Evolutionary conservation across 768 basidiomycete genomes (phyloP).

Genomic region (Boletales sp.): DNA sequence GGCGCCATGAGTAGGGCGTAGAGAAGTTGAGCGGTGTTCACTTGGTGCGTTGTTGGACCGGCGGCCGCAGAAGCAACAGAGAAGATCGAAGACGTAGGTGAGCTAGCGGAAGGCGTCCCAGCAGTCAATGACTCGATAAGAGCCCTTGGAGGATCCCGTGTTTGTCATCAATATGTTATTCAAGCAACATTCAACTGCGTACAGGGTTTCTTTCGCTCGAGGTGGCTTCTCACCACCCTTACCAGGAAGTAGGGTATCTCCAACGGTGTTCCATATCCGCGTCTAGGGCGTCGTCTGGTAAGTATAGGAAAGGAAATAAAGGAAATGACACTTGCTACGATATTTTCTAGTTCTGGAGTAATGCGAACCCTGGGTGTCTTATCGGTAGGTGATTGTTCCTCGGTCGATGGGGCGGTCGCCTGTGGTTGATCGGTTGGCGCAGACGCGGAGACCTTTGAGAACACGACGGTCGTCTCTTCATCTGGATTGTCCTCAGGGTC

Average conservation of each 20-base stretch:
- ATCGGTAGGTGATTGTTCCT: conserved; percentile 7
- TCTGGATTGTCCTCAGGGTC: conserved; percentile 16
- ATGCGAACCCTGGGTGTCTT: conserved; percentile 41
- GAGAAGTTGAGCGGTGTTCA: conserved; percentile 67
- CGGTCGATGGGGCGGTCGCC: neutral
- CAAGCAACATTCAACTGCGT: conserved; percentile 17
- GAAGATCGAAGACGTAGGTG: conserved; percentile 58
- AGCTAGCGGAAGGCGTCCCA: conserved; percentile 48
- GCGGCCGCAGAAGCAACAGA: conserved; percentile 35
- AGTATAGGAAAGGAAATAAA: neutral
- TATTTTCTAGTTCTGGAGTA: conserved; percentile 62
- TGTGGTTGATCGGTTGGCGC: neutral
- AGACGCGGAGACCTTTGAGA: conserved; percentile 16
- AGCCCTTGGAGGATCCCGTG: conserved; percentile 33
- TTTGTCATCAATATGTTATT: neutral
- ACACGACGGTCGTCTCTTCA: conserved; percentile 31
- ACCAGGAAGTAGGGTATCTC: conserved; percentile 61
- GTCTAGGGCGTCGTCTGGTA: conserved; percentile 34
- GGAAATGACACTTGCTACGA: conserved; percentile 44
- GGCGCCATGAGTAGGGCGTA: conserved; percentile 54
- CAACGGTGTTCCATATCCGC: conserved; percentile 66
- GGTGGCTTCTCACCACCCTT: conserved; percentile 42
- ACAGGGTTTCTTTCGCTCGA: conserved; percentile 62
- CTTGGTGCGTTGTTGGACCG: conserved; percentile 61
- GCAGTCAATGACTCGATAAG: conserved; percentile 55